Evolutionary conservation across 2,329 filamentous ascomycete genomes (phyloP), one percentile per base, ranked within the genome.

Genomic region (Aspergillus texensis): DNA sequence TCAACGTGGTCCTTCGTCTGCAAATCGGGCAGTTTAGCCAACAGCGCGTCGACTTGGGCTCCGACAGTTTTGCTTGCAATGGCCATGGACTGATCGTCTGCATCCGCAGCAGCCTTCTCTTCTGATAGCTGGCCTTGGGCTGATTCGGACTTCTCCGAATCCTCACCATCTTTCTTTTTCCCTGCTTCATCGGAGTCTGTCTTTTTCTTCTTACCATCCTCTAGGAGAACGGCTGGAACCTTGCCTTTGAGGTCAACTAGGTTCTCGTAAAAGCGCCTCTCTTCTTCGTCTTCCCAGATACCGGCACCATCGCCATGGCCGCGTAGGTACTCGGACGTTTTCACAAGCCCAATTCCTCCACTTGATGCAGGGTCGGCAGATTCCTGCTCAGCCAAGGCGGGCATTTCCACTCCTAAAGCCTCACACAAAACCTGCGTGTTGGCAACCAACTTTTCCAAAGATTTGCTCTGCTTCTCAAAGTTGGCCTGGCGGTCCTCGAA

Each of bases 261-360:
- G 68, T 97, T 98, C 81, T 99, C 95, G 79, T 99, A 99, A 77
- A 99, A 99, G 65, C 95, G 91, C 64, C 95, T 89, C 79, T 99
- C 94, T 60, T 99, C 95, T 74, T 99, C 95, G 71, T 99, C 95
- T 80, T 97, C 94, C 95, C 95, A 99, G 66, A 99, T 98, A 0
- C 95, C 95, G 28, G 94, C 87, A 24, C 93, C 94, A 63, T 98
- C 94, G 26, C 90, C 91, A 75, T 96, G 92, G 14, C 93, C 94
- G 43, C 93, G 91, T 45, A 98, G 83, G 73, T 97, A 98, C 70
- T 98, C 94, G 0, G 93, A 92, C 12, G 94, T 91, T 80, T 97
- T 98, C 70, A 98, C 91, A 45, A 98, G 86, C 39, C 95, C 95
- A 71, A 99, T 97, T 1, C 91, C 90, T 59, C 92, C 89, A 72